Evolutionary conservation across 148 eudicot species (phyloP), one percentile per base, ranked within the genome.

Genomic region (Salicornia ramosissima): DNA sequence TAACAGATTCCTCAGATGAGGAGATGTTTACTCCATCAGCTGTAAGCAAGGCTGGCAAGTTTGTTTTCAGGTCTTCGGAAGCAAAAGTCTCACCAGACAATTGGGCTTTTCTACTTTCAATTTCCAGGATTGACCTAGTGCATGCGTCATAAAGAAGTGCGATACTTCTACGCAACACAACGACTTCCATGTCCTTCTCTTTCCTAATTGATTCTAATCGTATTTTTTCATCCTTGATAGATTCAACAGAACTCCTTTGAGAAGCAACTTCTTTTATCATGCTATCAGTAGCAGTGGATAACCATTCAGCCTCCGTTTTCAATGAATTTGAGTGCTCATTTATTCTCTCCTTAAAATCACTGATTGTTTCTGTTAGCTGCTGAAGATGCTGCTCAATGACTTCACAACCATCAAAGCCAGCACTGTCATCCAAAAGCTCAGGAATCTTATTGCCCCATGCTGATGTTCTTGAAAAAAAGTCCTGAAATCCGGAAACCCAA

Each of bases 111-210:
- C 82, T 79, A 59, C 74, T 85, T 70, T 83, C 88, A 73, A 94
- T 81, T 79, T 83, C 90, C 63, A 72, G 61, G 43, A 87, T 71
- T 65, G 89, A 80, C 55, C 74, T 82, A 68, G 73, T 56, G 62
- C 92, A 94, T 67, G 92, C 87, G 68, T 90, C 89, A 78, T 74
- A 84, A 65, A 94, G 90, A 53, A 84, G 69, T 19, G 82, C 73
- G 55, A 88, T 67, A 76, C 80, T 79, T 70, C 79, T 80, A 47
- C 60, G 88, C 75, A 87, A 24, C 33, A 74, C 67, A 72, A 43
- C 68, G 49, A 58, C 76, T 75, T 85, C 86, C 71, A 79, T 47
- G 50, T 84, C 89, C 72, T 77, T 89, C 78, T 88, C 86, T 66
- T 84, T 90, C 70, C 62, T 71, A 29, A 72, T 79, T 67, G 80